Conservation (phyloP, 208 protist genomes). For the Acanthamoeba castellanii region DNA sequence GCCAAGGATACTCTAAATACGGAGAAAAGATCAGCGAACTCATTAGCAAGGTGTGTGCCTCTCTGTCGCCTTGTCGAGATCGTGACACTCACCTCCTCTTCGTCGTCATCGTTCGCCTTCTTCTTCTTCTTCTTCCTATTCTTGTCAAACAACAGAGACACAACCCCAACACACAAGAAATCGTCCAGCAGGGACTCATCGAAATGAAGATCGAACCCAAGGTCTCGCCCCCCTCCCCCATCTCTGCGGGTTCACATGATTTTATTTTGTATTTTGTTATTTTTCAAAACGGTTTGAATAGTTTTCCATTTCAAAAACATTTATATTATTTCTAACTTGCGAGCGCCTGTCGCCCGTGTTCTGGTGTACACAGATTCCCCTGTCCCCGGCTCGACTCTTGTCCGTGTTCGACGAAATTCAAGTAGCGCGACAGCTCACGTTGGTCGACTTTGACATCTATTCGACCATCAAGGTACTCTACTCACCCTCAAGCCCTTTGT, state of each 20-base stretch:
- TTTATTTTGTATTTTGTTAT: too few species aligned
- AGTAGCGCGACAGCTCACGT: constrained; percentile 83
- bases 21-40: constrained; percentile 5
- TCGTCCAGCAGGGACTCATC: constrained; percentile 42
- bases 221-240: background rate
- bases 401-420: constrained; percentile 63
- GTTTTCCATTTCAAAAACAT: background rate
- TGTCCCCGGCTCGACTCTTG: constrained; percentile 35
- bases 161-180: constrained; percentile 57
- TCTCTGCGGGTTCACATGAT: background rate
- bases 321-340: background rate
- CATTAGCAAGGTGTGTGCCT: background rate
- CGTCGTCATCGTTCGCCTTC: background rate
- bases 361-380: constrained; percentile 1
- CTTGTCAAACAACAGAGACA: background rate
- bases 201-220: constrained; percentile 70
- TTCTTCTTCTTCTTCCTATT: background rate
- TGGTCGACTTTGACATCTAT: constrained; percentile 87
- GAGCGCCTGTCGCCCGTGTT: background rate
- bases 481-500: background rate
- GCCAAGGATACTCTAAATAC: constrained; percentile 14
- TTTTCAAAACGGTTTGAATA: too few species aligned
- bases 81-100: too few species aligned
- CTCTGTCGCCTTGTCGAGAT: background rate
- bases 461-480: constrained; percentile 46